Percentiles rank a stretch among this genome's conserved stretches.
phyloP scores from a whole-genome alignment of 768 basidiomycete species.

The Cubamyces sp. region DNA sequence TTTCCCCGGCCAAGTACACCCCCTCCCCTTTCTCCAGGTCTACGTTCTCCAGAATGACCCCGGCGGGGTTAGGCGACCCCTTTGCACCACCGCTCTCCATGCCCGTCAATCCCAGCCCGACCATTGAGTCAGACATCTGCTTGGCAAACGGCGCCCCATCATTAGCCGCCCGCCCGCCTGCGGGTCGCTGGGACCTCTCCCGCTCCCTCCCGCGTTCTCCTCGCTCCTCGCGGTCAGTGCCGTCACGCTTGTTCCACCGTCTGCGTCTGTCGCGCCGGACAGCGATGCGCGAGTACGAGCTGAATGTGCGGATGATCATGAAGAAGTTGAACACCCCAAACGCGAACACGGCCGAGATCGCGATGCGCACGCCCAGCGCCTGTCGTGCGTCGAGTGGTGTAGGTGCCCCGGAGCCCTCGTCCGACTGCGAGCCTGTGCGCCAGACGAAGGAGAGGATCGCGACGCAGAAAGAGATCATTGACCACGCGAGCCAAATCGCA shows the following conservation, averaged over 20 bases:
- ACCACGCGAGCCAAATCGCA: conserved; percentile 74
- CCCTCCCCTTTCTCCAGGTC: conserved; percentile 29
- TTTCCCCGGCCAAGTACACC: conserved; percentile 21
- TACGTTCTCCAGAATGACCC: conserved; percentile 23
- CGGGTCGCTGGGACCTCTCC: conserved; percentile 11
- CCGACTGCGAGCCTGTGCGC: conserved; percentile 56
- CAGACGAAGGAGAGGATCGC: conserved; percentile 71
- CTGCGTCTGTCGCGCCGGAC: conserved; percentile 17
- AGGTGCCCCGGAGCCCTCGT: conserved; percentile 37
- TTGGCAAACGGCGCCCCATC: conserved; percentile 22
- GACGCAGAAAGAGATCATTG: conserved; percentile 66
- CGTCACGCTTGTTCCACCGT: conserved; percentile 14
- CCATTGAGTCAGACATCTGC: conserved; percentile 21
- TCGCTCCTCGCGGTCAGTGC: conserved; percentile 5
- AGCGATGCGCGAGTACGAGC: conserved; percentile 48
- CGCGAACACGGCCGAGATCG: conserved; percentile 54
- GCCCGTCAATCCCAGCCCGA: conserved; percentile 26
- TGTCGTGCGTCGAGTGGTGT: conserved; percentile 41
- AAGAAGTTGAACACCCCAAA: conserved; percentile 65
- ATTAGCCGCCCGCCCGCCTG: neutral
- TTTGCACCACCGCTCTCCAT: conserved; percentile 11
- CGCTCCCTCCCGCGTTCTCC: conserved; percentile 20
- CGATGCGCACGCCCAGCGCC: conserved; percentile 57
- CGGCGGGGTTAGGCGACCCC: conserved; percentile 19
- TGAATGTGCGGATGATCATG: conserved; percentile 65